Base-by-base conservation (phyloP, 2,329 filamentous ascomycete species). In the Microsporum canis region DNA sequence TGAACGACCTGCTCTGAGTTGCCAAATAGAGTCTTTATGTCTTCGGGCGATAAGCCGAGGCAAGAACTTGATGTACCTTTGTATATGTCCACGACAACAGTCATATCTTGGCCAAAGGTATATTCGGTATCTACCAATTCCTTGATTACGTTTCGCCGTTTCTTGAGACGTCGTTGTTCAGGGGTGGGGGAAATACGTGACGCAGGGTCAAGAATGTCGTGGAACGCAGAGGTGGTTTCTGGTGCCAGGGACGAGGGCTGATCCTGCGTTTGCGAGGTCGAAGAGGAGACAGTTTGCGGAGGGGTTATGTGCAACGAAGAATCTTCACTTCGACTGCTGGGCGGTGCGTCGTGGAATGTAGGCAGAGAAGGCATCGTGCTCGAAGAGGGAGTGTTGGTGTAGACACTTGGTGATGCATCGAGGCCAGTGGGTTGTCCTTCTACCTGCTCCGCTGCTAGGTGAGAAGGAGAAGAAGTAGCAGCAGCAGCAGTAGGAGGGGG, bases 41-140 rank as follows among this genome's bases (percentile, higher is more conserved):
- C 95, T 65, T 92, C 88, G 47, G 83, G 78, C 49, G 88, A 89
- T 33, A 96, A 82, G 65, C 90, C 84, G 6, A 89, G 84, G 61
- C 88, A 91, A 8, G 88, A 88, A 66, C 88, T 85, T 0, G 90
- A 89, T 0, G 94, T 97, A 49, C 89, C 91, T 74, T 95, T 95
- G 79, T 97, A 99, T 60, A 99, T 97, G 70, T 97, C 91, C 69
- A 95, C 90, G 1, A 96, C 88, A 59, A 99, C 92, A 71, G 91
- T 96, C 89, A 99, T 92, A 72, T 99, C 94, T 65, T 90, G 85
- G 61, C 95, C 86, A 73, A 95, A 97, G 4, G 87, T 86, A 56
- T 90, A 86, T 71, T 99, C 94, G 0, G 94, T 99, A 69, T 96
- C 91, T 53, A 96, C 82, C 41, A 99, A 79, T 73, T 99, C 94